Conservation (phyloP, 495 filamentous ascomycete species). For the Penicillium ochrochloron region DNA sequence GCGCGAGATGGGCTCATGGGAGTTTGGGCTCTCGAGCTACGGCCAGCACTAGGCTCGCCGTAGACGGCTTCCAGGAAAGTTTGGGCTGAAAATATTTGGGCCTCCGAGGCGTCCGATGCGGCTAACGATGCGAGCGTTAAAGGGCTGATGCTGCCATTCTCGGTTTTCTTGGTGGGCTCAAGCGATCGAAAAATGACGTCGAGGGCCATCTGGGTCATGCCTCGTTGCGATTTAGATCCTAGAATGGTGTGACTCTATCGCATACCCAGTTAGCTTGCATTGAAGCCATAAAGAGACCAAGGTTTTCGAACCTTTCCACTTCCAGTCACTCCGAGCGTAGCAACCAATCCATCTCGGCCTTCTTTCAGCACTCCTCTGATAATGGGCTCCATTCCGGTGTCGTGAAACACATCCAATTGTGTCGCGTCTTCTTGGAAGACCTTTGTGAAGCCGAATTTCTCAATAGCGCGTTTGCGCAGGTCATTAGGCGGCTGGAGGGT, state of each 20-base stretch:
- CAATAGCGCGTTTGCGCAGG: constrained; percentile 78
- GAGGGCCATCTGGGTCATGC: constrained; percentile 87
- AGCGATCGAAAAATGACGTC: constrained; percentile 87
- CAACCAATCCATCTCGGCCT: constrained; percentile 85
- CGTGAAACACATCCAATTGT: constrained; percentile 87
- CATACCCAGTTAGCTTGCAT: constrained; percentile 26
- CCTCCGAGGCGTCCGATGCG: constrained; percentile 81
- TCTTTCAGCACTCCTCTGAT: constrained; percentile 79
- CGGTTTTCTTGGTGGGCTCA: constrained; percentile 63
- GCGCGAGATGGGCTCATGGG: constrained; percentile 69
- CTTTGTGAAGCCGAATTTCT: constrained; percentile 92
- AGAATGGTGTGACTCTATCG: constrained; percentile 93
- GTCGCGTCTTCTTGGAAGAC: constrained; percentile 86
- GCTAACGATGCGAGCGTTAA: constrained; percentile 71
- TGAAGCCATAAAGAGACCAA: background rate
- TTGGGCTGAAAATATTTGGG: constrained; percentile 74
- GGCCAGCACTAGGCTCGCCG: constrained; percentile 59
- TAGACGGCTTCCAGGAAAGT: constrained; percentile 82
- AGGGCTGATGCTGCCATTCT: constrained; percentile 60
- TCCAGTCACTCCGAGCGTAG: constrained; percentile 92
- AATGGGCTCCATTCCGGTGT: constrained; percentile 73
- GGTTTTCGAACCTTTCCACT: constrained; percentile 78
- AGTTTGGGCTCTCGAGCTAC: constrained; percentile 75
- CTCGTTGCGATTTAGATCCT: constrained; percentile 82
- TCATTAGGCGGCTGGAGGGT: constrained; percentile 84